A percentile compares a stretch with the other conserved stretches of the same genome.
These are phyloP conservation scores for Xylogone sp. DNA, from an alignment of 2,329 filamentous ascomycete genomes.

Conservation along the genomic window DNA sequence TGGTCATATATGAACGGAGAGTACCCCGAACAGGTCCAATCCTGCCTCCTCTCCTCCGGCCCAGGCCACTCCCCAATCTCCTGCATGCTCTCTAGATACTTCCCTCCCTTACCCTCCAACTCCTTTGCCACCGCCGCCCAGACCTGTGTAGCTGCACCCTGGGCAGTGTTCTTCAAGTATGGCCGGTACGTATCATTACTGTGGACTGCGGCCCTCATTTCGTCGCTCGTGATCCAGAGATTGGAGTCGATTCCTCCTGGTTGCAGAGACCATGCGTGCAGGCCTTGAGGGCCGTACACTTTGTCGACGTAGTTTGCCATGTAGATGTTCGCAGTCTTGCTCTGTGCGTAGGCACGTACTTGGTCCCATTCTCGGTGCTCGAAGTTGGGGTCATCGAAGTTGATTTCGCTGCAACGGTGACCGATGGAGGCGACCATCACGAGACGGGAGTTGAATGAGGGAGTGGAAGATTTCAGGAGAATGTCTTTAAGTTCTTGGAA, in stretches of 20 bases:
- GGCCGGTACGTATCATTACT: not conserved
- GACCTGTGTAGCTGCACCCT: conserved; percentile 35
- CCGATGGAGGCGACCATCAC: conserved; percentile 39
- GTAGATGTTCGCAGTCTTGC: conserved; percentile 41
- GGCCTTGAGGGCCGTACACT: conserved; percentile 32
- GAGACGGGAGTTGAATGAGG: conserved; percentile 40
- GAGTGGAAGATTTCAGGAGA: conserved; percentile 34
- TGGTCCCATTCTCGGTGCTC: conserved; percentile 27
- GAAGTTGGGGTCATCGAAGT: conserved; percentile 24
- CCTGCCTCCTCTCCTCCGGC: not conserved
- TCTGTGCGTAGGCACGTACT: conserved; percentile 34
- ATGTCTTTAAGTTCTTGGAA: conserved; percentile 43
- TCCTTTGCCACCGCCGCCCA: conserved; percentile 28
- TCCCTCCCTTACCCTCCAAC: conserved; percentile 38
- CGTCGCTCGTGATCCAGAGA: conserved; percentile 1
- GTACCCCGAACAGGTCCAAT: conserved; percentile 1
- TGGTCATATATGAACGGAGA: not conserved
- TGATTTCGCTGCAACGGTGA: conserved; percentile 38
- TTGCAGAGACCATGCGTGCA: conserved; percentile 37
- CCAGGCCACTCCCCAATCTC: conserved; percentile 27
- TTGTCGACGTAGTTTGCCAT: conserved; percentile 42
- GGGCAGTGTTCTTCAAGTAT: not conserved
- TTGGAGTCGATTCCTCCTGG: conserved; percentile 30
- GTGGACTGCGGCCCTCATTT: not conserved
- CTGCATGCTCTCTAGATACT: conserved; percentile 41